These are phyloP conservation scores for Teratosphaeria viscida DNA, from an alignment of 2,329 filamentous ascomycete genomes.

Conservation along the genomic window DNA sequence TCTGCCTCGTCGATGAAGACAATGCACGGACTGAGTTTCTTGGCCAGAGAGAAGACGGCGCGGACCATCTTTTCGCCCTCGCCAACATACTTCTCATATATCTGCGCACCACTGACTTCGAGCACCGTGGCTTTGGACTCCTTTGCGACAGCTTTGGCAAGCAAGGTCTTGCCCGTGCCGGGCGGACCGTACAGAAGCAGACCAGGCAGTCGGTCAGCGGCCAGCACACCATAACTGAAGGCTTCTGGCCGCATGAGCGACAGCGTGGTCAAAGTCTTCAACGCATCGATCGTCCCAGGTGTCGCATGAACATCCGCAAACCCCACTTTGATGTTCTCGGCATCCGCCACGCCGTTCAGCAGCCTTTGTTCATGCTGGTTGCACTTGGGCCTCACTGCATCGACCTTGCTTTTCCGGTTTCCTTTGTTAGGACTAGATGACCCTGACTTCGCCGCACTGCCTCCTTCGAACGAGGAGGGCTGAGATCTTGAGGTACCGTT, in stretches of 20 bases:
- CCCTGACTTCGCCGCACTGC: not conserved
- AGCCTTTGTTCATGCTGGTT: constrained; percentile 76
- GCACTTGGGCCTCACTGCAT: constrained; percentile 45
- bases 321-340: constrained; percentile 70
- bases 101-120: constrained; percentile 79
- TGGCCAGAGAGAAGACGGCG: constrained; percentile 81
- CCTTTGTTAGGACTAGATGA: constrained; percentile 2
- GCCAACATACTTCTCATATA: constrained; percentile 94
- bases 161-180: constrained; percentile 78
- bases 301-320: constrained; percentile 82
- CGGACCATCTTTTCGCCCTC: constrained; percentile 94
- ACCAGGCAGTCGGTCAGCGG: constrained; percentile 82
- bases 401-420: constrained; percentile 23
- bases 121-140: constrained; percentile 59
- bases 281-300: constrained; percentile 68
- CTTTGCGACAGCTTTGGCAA: constrained; percentile 55
- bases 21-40: constrained; percentile 82
- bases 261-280: constrained; percentile 80
- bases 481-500: constrained; percentile 6
- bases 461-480: not conserved
- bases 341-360: constrained; percentile 69
- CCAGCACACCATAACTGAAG: constrained; percentile 90
- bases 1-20: constrained; percentile 98
- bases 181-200: constrained; percentile 93
- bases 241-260: constrained; percentile 82